phyloP scores from a whole-genome alignment of 164 flowering plant species.

The Euptelea pleiosperma region DNA sequence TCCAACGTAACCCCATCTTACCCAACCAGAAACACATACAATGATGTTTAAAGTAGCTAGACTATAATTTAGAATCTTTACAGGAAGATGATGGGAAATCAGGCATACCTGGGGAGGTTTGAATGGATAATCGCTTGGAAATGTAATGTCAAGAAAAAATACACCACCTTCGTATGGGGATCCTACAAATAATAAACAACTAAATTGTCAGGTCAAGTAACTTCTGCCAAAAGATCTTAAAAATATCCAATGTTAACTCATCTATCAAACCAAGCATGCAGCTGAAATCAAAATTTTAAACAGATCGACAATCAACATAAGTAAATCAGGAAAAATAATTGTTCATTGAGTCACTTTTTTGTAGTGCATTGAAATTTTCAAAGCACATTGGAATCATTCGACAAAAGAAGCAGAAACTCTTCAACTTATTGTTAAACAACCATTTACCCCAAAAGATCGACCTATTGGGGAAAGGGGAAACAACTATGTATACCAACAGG shows the following conservation, averaged over 20 bases:
- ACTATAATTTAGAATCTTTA: neutral
- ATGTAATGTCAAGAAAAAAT: conserved; percentile 81
- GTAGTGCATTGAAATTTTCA: no score
- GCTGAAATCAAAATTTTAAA: no score
- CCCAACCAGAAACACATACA: neutral
- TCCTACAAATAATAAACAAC: conserved; percentile 39
- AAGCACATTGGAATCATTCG: no score
- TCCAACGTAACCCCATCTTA: neutral
- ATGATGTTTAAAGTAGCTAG: neutral
- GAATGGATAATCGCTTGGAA: conserved; percentile 90
- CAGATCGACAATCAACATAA: no score
- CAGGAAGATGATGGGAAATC: neutral
- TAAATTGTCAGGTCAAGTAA: neutral
- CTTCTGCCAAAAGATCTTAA: neutral
- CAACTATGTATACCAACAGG: no score
- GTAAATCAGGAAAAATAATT: no score
- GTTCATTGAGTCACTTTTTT: no score
- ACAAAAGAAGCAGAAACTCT: neutral
- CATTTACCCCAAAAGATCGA: no score
- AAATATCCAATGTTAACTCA: neutral
- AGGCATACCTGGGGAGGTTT: conserved; percentile 81
- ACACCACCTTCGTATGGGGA: conserved; percentile 90
- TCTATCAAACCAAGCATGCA: neutral
- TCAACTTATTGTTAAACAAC: no score
- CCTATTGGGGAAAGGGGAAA: no score